These are phyloP conservation scores for Tolypocladium album DNA, from an alignment of 2,329 filamentous ascomycete species.

Conservation along the genomic window DNA sequence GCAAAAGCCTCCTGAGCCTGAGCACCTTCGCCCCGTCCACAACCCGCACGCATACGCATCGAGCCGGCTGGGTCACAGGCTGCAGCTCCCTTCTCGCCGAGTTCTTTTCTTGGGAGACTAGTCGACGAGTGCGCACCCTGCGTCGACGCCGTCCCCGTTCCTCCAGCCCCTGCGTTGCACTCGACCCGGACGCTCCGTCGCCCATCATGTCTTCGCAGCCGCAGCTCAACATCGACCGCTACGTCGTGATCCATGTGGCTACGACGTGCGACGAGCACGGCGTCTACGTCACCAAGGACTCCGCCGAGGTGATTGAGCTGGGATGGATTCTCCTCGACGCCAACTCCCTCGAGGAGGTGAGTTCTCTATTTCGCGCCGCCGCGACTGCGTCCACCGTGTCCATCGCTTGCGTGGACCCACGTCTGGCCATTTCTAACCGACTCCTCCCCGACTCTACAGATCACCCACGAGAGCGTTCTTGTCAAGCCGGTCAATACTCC, in stretches of 20 bases:
- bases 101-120: conserved; percentile 6
- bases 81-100: conserved; percentile 14
- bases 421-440: conserved; percentile 3
- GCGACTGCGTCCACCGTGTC: background rate
- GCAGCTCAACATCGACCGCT: conserved; percentile 77
- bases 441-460: conserved; percentile 36
- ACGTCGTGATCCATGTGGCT: conserved; percentile 95
- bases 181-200: conserved; percentile 8
- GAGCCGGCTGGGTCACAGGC: conserved; percentile 27
- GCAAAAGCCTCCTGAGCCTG: conserved; percentile 14
- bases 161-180: conserved; percentile 8
- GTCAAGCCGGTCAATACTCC: conserved; percentile 98
- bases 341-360: conserved; percentile 85
- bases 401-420: background rate
- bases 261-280: conserved; percentile 99
- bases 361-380: conserved; percentile 17
- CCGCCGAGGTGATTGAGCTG: conserved; percentile 96
- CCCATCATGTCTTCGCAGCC: conserved; percentile 30
- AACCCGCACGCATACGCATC: conserved; percentile 11
- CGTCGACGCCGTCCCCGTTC: conserved; percentile 5
- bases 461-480: conserved; percentile 89
- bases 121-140: conserved; percentile 5
- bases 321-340: conserved; percentile 95
- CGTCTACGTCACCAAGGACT: conserved; percentile 98
- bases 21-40: conserved; percentile 9